A percentile compares a stretch with the other conserved stretches of the same genome.
These are phyloP conservation scores for Cutaneotrichosporon dermatis DNA, from an alignment of 1,284 basidiomycete genomes.

Conservation along the genomic window DNA sequence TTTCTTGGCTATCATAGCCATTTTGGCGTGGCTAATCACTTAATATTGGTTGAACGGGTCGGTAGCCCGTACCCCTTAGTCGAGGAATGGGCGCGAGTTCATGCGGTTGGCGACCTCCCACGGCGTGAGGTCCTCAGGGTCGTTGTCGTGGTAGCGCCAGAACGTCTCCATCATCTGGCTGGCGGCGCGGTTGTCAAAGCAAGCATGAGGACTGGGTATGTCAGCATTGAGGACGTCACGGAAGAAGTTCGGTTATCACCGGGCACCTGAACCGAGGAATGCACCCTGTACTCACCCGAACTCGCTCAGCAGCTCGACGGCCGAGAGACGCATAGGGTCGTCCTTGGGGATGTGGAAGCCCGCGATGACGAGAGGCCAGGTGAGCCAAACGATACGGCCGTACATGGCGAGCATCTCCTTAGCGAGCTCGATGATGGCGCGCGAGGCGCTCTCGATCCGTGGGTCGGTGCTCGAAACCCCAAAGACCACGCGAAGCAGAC, in stretches of 20 bases:
- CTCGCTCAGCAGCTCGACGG: constrained; percentile 36
- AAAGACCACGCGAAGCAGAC: constrained; percentile 39
- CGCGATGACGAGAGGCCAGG: constrained; percentile 45
- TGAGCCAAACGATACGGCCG: constrained; percentile 41
- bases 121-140: constrained; percentile 21
- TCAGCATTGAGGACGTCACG: neutral
- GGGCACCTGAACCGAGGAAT: neutral
- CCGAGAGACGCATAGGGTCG: constrained; percentile 32
- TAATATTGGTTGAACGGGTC: no score
- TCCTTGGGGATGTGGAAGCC: constrained; percentile 39
- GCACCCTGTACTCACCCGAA: constrained; percentile 31
- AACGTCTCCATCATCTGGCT: constrained; percentile 30
- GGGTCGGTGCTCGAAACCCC: constrained; percentile 31
- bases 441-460: constrained; percentile 30
- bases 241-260: neutral
- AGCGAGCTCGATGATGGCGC: constrained; percentile 41
- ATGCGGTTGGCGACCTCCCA: constrained; percentile 24
- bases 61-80: constrained; percentile 7
- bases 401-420: constrained; percentile 40
- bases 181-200: constrained; percentile 40
- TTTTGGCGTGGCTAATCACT: no score
- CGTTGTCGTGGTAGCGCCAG: constrained; percentile 28
- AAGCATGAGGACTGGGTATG: constrained; percentile 35
- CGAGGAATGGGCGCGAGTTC: constrained; percentile 23
- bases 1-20: no score